Evolutionary conservation across 306 rosid species (phyloP).

Genomic region (Vigna angularis): DNA sequence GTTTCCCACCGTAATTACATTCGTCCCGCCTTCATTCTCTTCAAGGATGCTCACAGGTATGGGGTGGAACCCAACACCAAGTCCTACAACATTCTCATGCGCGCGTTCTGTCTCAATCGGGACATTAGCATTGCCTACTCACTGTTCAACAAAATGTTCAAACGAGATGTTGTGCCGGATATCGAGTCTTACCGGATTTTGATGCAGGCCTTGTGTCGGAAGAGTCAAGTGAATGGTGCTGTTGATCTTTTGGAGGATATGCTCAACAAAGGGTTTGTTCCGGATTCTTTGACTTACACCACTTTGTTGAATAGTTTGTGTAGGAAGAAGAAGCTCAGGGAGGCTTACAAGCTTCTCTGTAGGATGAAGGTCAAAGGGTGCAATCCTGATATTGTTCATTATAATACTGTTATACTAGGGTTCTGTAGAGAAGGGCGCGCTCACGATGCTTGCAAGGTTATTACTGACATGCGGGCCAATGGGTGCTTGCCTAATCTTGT

Average conservation of each 20-base stretch:
- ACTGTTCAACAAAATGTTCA: conserved; percentile 80
- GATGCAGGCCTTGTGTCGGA: conserved; percentile 89
- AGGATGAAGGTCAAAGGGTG: conserved; percentile 97
- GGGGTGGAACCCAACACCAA: conserved; percentile 64
- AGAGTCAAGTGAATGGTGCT: conserved; percentile 79
- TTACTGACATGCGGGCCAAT: conserved; percentile 72
- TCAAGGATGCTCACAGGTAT: conserved; percentile 66
- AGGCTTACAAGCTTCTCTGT: conserved; percentile 92
- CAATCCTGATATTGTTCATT: conserved; percentile 87
- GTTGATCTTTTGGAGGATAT: conserved; percentile 84
- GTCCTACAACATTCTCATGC: conserved; percentile 78
- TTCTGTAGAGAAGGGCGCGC: conserved; percentile 86
- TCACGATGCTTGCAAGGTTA: conserved; percentile 77
- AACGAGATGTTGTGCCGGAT: conserved; percentile 74
- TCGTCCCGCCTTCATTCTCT: conserved; percentile 70
- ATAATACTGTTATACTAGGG: conserved; percentile 77
- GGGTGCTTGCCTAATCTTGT: conserved; percentile 84
- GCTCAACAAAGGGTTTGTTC: conserved; percentile 88
- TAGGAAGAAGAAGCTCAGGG: conserved; percentile 85
- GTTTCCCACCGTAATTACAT: conserved; percentile 61
- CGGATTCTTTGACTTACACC: conserved; percentile 83
- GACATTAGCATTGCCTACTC: conserved; percentile 78
- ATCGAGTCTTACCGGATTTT: conserved; percentile 77
- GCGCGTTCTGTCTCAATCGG: conserved; percentile 70
- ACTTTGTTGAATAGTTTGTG: conserved; percentile 89